Evolutionary conservation across 2,329 filamentous ascomycete genomes (phyloP).

Genomic region (Massarina eburnea): DNA sequence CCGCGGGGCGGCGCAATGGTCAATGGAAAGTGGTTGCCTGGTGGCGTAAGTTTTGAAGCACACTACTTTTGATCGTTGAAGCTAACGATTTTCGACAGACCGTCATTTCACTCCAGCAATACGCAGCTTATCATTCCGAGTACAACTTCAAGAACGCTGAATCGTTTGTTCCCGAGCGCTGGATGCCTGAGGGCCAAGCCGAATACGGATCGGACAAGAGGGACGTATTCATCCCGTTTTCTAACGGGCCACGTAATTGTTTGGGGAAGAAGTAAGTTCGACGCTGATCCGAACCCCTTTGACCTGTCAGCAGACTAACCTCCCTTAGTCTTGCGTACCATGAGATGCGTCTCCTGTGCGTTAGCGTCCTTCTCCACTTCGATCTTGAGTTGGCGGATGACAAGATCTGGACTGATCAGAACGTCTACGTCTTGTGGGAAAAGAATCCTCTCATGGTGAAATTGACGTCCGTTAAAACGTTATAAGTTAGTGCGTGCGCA

Average conservation of each 20-base stretch:
- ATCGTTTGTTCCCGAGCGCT: constrained; percentile 36
- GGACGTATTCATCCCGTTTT: constrained; percentile 26
- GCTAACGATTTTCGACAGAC: constrained; percentile 8
- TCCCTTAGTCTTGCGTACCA: constrained; percentile 31
- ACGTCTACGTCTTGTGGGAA: constrained; percentile 36
- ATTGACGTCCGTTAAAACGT: constrained; percentile 21
- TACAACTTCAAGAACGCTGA: constrained; percentile 29
- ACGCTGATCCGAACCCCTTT: neutral
- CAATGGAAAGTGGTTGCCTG: constrained; percentile 37
- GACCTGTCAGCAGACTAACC: neutral
- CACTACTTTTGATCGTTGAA: neutral
- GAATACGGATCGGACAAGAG: constrained; percentile 27
- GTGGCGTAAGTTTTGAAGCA: constrained; percentile 10
- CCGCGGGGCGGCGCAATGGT: constrained; percentile 28
- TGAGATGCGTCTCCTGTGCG: constrained; percentile 32
- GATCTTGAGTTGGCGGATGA: constrained; percentile 22
- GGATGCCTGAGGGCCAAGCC: constrained; percentile 28
- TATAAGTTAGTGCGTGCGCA: too few relatives aligned
- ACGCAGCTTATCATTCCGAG: constrained; percentile 20
- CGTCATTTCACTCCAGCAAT: constrained; percentile 13
- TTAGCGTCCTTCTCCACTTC: constrained; percentile 26
- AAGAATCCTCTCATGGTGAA: constrained; percentile 32
- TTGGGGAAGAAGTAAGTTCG: constrained; percentile 38
- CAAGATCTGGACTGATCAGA: constrained; percentile 22
- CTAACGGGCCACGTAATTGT: constrained; percentile 30